Base-by-base conservation (phyloP, 2,329 filamentous ascomycete genomes). In the Lecanicillium sp. region DNA sequence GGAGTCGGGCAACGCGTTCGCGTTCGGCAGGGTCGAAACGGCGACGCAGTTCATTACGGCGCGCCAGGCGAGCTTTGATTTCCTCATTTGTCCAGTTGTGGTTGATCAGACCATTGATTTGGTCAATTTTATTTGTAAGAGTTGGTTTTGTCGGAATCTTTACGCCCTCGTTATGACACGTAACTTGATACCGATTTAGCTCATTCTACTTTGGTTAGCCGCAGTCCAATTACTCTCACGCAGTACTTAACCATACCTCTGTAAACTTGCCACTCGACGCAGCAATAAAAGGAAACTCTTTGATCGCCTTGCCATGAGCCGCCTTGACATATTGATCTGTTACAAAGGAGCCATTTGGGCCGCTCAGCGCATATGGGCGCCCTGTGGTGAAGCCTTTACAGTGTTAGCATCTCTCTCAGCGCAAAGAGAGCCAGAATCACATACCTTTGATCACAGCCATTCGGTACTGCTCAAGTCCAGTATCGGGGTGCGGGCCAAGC, bases 261-360 rank as follows among this genome's bases (percentile, higher is more conserved):
- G 83, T 85, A 53, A 96, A 85, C 30, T 73, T 70, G 35, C 80
- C 78, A 57, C 95, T 89, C 0, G 92, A 96, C 55, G 90, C 89
- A 45, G 83, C 82, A 45, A 92, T 82, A 59, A 96, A 95, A 4
- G 89, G 88, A 64, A 88, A 95, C 27, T 89, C 80, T 56, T 83
- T 83, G 54, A 87, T 75, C 0, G 84, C 73, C 51, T 89, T 88
- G 33, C 92, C 92, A 55, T 94, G 84, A 7, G 86, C 80, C 30
- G 85, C 80, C 38, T 81, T 68, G 22, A 85, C 78, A 55, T 96
- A 95, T 57, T 89, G 83, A 44, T 94, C 87, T 0, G 88, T 94
- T 22, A 85, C 76, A 51, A 95, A 84, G 4, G 71, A 70, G 45
- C 87, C 83, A 28, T 86, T 85, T 43, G 84, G 83, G 3, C 76